Base-by-base conservation (phyloP, 1,139 yeast species). In the Suhomyces choctaworum region DNA sequence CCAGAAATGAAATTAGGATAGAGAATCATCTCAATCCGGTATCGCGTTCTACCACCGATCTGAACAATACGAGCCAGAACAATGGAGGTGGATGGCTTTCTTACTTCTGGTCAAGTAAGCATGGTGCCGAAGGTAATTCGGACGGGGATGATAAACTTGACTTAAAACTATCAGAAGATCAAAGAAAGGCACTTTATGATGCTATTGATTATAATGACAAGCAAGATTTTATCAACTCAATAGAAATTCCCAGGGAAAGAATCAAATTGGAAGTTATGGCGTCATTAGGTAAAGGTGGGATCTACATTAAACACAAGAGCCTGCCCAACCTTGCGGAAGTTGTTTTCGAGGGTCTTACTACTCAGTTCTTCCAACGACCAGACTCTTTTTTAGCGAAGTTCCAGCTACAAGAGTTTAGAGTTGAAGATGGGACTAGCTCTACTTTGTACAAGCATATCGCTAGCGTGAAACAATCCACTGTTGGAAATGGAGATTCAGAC, bases 141-240 rank as follows among this genome's bases (percentile, higher is more conserved):
- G 17, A 36, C 6, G 47, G 45, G 11, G 29, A 25, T 4, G 40
- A 42, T 8, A 53, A 56, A n/a, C 24, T 71, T 21, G 61, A 64
- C 9, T 62, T 82, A 48, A 68, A 80, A 2, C 52, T 70, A 27
- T 52, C 64, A 7, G 85, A 81, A 16, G 88, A 82, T 42, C 92
- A 85, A 49, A 68, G 82, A 44, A 71, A 88, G 54, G 98, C 94
- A 37, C 70, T 92, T 11, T 90, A 88, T 54, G 96, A 88, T 43
- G 95, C 97, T 0, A 92, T 94, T 45, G 99, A 90, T 43, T 90
- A 84, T 63, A 87, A 89, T 50, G 96, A 89, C 43, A 66, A 76
- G 19, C 70, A 76, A 36, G 73, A 75, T 0, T 51, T 77, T 0
- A 46, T 69, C 0, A 76, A 76, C 11, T 62, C 81, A 1, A 65